phyloP scores from a whole-genome alignment of 1,139 yeast genomes.

The Williopsis jadinii region DNA sequence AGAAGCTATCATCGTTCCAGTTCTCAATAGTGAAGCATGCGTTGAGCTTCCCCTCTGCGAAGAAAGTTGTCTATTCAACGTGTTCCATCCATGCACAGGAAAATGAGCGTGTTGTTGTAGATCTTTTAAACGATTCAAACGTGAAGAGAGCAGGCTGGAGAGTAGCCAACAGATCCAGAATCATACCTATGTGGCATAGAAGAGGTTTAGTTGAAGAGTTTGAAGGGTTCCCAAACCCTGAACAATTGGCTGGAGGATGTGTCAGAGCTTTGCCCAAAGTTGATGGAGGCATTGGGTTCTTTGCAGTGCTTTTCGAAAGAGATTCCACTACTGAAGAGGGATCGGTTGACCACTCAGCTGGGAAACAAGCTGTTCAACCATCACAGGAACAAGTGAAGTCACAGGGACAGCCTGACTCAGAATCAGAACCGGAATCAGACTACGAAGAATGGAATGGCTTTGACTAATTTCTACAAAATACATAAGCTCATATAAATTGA shows the following conservation, averaged over 20 bases:
- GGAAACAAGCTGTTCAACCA: conserved; percentile 2
- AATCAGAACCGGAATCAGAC: background rate
- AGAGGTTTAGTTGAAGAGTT: conserved; percentile 75
- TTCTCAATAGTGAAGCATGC: conserved; percentile 85
- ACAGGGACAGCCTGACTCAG: background rate
- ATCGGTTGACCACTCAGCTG: background rate
- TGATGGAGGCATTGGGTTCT: conserved; percentile 97
- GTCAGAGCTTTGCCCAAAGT: conserved; percentile 76
- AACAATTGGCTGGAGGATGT: conserved; percentile 72
- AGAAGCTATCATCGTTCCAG: conserved; percentile 78
- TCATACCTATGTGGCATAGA: conserved; percentile 77
- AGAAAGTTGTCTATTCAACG: conserved; percentile 84
- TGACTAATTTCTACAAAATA: conserved; percentile 11
- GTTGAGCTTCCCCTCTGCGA: conserved; percentile 67
- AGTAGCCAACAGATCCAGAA: conserved; percentile 54
- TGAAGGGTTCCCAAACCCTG: conserved; percentile 36
- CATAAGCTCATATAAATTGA: background rate
- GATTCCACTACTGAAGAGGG: conserved; percentile 6
- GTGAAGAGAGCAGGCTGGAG: conserved; percentile 67
- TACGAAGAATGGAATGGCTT: conserved; percentile 27
- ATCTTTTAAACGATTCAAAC: conserved; percentile 56
- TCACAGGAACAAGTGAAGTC: conserved; percentile 4
- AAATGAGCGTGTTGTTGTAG: conserved; percentile 84
- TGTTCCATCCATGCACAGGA: conserved; percentile 93
- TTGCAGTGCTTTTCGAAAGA: conserved; percentile 55